Percentiles rank a stretch among this genome's conserved stretches.
phyloP scores from a whole-genome alignment of 2,329 filamentous ascomycete genomes.

The Chrysosporium queenslandicum region DNA sequence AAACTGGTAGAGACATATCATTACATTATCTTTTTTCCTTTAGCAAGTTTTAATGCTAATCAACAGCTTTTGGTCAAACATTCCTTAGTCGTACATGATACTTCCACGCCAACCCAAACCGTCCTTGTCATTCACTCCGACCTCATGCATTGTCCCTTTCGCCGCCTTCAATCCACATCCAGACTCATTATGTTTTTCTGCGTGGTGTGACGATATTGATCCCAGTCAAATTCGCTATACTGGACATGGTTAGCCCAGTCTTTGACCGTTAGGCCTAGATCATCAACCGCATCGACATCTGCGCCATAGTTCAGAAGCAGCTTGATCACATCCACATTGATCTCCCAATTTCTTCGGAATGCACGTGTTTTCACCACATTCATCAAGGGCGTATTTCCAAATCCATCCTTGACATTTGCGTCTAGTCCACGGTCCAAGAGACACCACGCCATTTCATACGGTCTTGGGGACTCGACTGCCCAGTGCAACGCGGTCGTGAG shows the following conservation, averaged over 20 bases:
- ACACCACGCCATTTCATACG: neutral
- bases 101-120: too few species aligned
- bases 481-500: constrained; percentile 1
- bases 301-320: neutral
- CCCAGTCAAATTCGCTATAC: neutral
- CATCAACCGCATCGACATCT: neutral
- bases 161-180: neutral
- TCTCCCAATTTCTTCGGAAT: neutral
- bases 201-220: neutral
- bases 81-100: neutral
- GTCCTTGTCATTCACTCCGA: neutral
- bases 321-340: neutral
- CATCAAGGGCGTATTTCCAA: constrained; percentile 8
- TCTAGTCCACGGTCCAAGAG: constrained; percentile 3
- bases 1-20: too few species aligned
- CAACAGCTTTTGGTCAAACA: neutral
- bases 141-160: neutral
- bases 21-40: too few species aligned
- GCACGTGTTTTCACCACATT: neutral
- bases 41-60: neutral
- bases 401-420: constrained; percentile 2
- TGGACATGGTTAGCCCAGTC: neutral
- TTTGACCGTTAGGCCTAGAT: neutral
- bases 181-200: neutral
- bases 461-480: neutral